Evolutionary conservation across 805 yeast species (phyloP).

Genomic region (Metschnikowia colocasiae): DNA sequence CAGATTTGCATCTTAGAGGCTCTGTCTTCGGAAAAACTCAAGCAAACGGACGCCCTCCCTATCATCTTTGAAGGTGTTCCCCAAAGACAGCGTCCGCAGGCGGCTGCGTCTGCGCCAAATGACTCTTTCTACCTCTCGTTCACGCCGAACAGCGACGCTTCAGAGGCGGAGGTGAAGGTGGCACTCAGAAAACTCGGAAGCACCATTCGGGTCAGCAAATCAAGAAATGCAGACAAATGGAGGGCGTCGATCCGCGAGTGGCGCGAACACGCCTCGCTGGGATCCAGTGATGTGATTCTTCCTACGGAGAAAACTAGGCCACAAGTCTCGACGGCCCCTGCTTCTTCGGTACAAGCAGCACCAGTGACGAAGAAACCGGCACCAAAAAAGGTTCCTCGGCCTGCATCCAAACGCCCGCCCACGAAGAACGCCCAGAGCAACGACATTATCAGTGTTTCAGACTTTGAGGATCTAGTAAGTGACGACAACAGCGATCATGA

Average conservation of each 20-base stretch:
- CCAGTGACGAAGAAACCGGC: not conserved
- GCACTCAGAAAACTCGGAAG: constrained; percentile 25
- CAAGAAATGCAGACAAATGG: constrained; percentile 34
- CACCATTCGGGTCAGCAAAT: constrained; percentile 35
- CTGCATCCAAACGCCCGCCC: constrained; percentile 21
- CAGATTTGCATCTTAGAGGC: constrained; percentile 34
- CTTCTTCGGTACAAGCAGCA: not conserved
- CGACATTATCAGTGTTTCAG: constrained; percentile 33
- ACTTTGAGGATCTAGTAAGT: constrained; percentile 34
- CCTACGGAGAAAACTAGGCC: not conserved
- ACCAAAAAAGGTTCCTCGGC: not conserved
- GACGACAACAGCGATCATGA: constrained; percentile 6
- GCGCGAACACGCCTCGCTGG: not conserved
- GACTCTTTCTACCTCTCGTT: constrained; percentile 32
- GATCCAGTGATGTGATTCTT: not conserved
- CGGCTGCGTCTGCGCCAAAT: constrained; percentile 13
- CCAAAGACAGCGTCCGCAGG: constrained; percentile 23
- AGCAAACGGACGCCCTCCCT: constrained; percentile 16
- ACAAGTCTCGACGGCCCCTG: not conserved
- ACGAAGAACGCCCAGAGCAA: constrained; percentile 8
- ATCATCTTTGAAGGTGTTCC: constrained; percentile 39
- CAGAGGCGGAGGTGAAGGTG: constrained; percentile 2
- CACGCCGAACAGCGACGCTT: constrained; percentile 14
- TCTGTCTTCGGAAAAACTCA: constrained; percentile 20
- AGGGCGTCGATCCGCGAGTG: constrained; percentile 19